Evolutionary conservation across 2,329 filamentous ascomycete species (phyloP), one percentile per base, ranked within the genome.

Genomic region (Sclerotinia nivalis): DNA sequence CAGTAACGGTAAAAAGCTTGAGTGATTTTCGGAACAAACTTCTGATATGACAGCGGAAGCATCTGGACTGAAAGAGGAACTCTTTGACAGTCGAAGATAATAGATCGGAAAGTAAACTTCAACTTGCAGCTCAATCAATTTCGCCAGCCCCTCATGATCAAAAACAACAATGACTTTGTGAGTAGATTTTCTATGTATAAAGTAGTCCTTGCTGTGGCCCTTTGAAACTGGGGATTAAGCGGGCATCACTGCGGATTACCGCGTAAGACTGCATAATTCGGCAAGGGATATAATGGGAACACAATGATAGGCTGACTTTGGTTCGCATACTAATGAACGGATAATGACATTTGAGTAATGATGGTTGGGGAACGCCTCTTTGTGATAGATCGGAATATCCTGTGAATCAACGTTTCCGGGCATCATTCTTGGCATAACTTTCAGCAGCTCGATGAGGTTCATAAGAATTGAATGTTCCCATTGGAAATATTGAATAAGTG

Each of bases 251-350:
- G 62, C 55, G 49, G 20, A 67, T 40, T 59, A 31, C 71, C 72
- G 72, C 58, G 69, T 72, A 50, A 25, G 60, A 72, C 72, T 40
- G 45, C 58, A 61, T 55, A 43, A 34, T 56, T 54, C 54, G 69
- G 71, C 69, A 69, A 61, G 69, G 55, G 61, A 67, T 31, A 34
- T 40, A 47, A 58, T 59, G 54, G 62, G 62, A 69, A 50, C 50
- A 50, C 55, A 25, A 22, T 49, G 40, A 69, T 69, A 64, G 59
- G 66, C n/a, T 49, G 9, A 49, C 31, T 22, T 28, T 61, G 56
- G 40, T 49, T 64, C 58, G 58, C 28, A 62, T 40, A 62, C 47
- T 47, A 45, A 52, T 68, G 15, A 49, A 61, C 69, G 69, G 56
- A 62, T 68, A 69, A 68, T 56, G 28, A 37, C 68, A 69, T 70